These are phyloP conservation scores for Macadamia integrifolia DNA, from an alignment of 164 flowering plant species.

Conservation along the genomic window DNA sequence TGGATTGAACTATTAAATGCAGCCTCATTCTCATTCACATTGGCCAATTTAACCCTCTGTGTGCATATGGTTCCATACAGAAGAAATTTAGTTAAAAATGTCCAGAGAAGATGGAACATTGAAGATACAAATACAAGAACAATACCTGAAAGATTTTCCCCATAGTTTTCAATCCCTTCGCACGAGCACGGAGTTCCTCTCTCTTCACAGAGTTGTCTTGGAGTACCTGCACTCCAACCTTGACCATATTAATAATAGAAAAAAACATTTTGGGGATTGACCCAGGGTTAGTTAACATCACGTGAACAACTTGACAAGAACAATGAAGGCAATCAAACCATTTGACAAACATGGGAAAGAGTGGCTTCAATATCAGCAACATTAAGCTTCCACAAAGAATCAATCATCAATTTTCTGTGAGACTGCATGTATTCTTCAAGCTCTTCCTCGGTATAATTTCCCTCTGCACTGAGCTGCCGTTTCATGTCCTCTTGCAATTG, in stretches of 20 bases:
- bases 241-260: constrained; percentile 10
- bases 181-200: constrained; percentile 88
- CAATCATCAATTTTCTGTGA: constrained; percentile 84
- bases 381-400: constrained; percentile 97
- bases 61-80: constrained; percentile 5
- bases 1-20: constrained; percentile 19
- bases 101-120: neutral
- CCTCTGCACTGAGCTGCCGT: constrained; percentile 81
- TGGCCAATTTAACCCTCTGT: constrained; percentile 63
- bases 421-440: constrained; percentile 83
- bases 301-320: neutral
- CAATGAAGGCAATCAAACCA: constrained; percentile 47
- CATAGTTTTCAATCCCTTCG: constrained; percentile 84
- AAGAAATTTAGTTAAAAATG: neutral
- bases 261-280: neutral
- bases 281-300: neutral
- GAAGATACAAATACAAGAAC: neutral
- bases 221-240: constrained; percentile 58
- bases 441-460: constrained; percentile 87
- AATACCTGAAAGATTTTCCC: constrained; percentile 91
- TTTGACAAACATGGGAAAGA: constrained; percentile 90
- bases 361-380: constrained; percentile 98
- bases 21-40: constrained; percentile 45
- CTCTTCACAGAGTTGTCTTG: constrained; percentile 74
- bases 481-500: constrained; percentile 98